Conservation (phyloP, 192 early-diverging fungal genomes). For the Entomortierella parvispora region DNA sequence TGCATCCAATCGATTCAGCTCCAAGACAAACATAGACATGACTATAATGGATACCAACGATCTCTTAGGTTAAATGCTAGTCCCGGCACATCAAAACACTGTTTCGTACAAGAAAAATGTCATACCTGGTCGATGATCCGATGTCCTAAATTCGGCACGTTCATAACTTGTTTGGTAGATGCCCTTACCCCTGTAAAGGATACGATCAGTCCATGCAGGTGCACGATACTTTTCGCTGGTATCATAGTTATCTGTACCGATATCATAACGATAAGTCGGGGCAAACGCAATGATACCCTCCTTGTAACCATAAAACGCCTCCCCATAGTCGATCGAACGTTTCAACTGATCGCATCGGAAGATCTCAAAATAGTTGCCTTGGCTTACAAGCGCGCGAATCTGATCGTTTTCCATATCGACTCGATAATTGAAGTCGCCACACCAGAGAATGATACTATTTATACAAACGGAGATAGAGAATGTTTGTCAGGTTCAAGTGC, state of each 20-base stretch:
- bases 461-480: constrained; percentile 1
- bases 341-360: constrained; percentile 53
- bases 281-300: constrained; percentile 79
- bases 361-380: constrained; percentile 42
- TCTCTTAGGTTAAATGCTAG: constrained; percentile 25
- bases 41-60: constrained; percentile 1
- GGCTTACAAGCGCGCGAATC: constrained; percentile 22
- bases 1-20: constrained; percentile 58
- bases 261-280: constrained; percentile 89
- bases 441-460: constrained; percentile 75
- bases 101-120: constrained; percentile 16
- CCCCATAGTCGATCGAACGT: constrained; percentile 65
- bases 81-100: constrained; percentile 39
- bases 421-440: constrained; percentile 96
- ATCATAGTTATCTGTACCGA: constrained; percentile 74
- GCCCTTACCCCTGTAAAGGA: constrained; percentile 65
- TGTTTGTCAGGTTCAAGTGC: not conserved
- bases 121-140: constrained; percentile 83
- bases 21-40: constrained; percentile 42
- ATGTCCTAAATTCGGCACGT: constrained; percentile 70
- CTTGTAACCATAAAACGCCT: constrained; percentile 79
- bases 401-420: constrained; percentile 81
- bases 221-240: constrained; percentile 63
- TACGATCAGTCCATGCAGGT: constrained; percentile 60
- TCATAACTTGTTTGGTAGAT: constrained; percentile 61